Evolutionary conservation across 2,329 filamentous ascomycete genomes (phyloP), one percentile per base, ranked within the genome.

Genomic region (Aspergillus carbonarius): DNA sequence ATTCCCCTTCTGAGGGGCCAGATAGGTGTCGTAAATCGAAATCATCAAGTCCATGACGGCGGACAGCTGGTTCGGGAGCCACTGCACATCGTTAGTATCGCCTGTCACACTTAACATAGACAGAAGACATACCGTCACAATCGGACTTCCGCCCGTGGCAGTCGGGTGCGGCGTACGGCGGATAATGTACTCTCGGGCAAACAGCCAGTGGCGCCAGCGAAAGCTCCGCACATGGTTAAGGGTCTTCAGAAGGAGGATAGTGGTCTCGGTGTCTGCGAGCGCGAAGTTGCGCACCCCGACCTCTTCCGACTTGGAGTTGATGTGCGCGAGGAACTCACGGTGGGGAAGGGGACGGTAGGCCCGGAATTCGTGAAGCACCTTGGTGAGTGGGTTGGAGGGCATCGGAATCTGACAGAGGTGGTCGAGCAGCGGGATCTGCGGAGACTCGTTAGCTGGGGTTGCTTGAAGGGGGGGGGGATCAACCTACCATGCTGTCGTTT

Each of bases 291-390:
- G 73, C 10, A 80, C 73, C 12, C 71, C 72, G 18, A 80, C 61
- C 55, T 79, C 82, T 77, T 80, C 76, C 1, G 84, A 77, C 44
- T 78, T 78, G 40, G 79, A 76, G 44, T 80, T 79, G 20, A 96
- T 89, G 70, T 88, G 88, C 61, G 86, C 83, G 34, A 98, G 82
- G 74, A 97, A 97, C 64, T 88, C 85, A 42, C 92, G 87, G 74
- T 98, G 93, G 68, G 96, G 93, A 55, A 89, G 90, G 3, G 93
- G 93, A 0, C 93, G 85, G 76, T 97, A 97, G 70, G 89, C 83
- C 62, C 93, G 85, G 81, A 98, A 98, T 74, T 97, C 93, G 63
- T 86, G 81, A 18, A 97, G 83, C 72, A 96, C 96, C 57, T 89
- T 86, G 0, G 93, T 97, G 47, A 97, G 85, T 0, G 93, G 93